These are phyloP conservation scores for Malus hybrid DNA, from an alignment of 331 rosid species.

Conservation along the genomic window DNA sequence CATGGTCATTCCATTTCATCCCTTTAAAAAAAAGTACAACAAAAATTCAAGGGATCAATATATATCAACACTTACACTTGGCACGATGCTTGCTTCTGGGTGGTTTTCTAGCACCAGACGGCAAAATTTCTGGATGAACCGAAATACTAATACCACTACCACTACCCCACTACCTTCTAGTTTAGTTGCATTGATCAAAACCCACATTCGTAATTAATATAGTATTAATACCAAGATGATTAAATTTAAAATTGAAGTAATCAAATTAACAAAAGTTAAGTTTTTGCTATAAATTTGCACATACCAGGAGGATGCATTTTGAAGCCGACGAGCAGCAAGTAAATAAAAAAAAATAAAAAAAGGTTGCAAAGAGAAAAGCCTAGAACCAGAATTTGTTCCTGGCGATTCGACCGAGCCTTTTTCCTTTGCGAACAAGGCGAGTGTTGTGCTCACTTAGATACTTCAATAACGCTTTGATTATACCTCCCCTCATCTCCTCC, in stretches of 20 bases:
- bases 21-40: too few species aligned
- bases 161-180: conserved; percentile 19
- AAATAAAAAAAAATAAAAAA: conserved; percentile 29
- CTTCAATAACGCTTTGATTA: background rate
- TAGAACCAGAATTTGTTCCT: conserved; percentile 42
- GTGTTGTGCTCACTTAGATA: conserved; percentile 34
- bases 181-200: conserved; percentile 30
- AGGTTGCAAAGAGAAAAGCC: conserved; percentile 34
- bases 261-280: background rate
- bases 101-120: conserved; percentile 18
- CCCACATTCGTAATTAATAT: background rate
- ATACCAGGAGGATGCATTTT: conserved; percentile 52
- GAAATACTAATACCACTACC: conserved; percentile 8
- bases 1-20: too few species aligned
- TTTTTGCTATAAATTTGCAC: background rate
- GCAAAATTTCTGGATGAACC: background rate
- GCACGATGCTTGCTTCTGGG: conserved; percentile 51
- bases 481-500: conserved; percentile 17
- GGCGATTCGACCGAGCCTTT: conserved; percentile 53
- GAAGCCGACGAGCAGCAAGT: conserved; percentile 44
- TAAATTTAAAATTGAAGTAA: background rate
- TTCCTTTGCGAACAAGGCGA: conserved; percentile 53
- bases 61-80: conserved; percentile 43
- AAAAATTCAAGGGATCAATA: too few species aligned
- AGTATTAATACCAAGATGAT: background rate